A percentile compares a stretch with the other conserved stretches of the same genome.
Conservation (phyloP, 257 asterid species). For the Forsythia viridissima region DNA sequence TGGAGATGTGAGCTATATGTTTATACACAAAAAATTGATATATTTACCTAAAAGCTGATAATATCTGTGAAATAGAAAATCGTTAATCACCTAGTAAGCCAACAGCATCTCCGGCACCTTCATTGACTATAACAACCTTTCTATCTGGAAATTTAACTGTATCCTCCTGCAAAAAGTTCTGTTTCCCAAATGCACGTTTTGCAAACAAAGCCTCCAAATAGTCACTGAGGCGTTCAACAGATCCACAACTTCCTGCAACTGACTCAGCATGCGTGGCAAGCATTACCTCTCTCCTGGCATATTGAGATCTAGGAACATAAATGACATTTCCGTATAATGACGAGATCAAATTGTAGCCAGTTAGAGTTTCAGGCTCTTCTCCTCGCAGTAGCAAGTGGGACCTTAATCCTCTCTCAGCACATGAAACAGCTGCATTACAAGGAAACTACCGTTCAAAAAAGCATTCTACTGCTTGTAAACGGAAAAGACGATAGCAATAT, state of each 20-base stretch:
- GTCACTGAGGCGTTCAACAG: conserved; percentile 46
- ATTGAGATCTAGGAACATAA: conserved; percentile 69
- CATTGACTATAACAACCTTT: conserved; percentile 66
- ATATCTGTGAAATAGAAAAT: background rate
- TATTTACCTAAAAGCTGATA: background rate
- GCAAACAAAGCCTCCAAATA: conserved; percentile 37
- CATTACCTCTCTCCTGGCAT: conserved; percentile 83
- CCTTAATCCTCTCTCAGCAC: conserved; percentile 89
- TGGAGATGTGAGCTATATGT: background rate
- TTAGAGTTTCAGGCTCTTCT: conserved; percentile 81
- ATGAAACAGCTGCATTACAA: conserved; percentile 69
- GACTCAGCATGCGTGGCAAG: conserved; percentile 62
- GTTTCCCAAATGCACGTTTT: conserved; percentile 20
- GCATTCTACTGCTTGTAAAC: background rate
- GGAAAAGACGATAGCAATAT: background rate
- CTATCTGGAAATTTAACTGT: conserved; percentile 19
- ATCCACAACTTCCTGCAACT: conserved; percentile 50
- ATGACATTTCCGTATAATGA: conserved; percentile 66
- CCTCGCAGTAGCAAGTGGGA: conserved; percentile 91
- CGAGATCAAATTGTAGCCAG: conserved; percentile 83
- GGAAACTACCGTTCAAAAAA: conserved; percentile 28
- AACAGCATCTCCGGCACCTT: conserved; percentile 89
- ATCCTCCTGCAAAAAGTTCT: conserved; percentile 22
- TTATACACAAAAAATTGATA: background rate
- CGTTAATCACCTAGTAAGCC: conserved; percentile 64